Percentiles rank a stretch among this genome's conserved stretches.
Evolutionary conservation across 2,329 filamentous ascomycete species (phyloP).

Genomic region (Trichophyton schoenleinii): DNA sequence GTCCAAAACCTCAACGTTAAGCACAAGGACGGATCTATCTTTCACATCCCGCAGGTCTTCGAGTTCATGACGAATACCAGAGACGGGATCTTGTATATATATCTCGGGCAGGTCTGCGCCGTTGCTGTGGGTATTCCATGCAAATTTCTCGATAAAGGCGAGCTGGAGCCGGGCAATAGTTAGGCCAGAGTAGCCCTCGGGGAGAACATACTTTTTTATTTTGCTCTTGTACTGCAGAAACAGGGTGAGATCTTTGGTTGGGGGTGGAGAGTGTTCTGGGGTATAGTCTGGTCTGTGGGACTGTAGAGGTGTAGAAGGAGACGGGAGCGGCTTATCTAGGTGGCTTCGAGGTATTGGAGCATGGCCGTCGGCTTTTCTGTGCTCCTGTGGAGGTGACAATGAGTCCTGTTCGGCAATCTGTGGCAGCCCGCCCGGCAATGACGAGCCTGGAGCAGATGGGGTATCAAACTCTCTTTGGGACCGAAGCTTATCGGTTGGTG

Average conservation of each 20-base stretch:
- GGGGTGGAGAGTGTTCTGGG: slow-evolving; percentile 50
- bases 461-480: slow-evolving; percentile 25
- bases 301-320: slow-evolving; percentile 7
- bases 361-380: neutral
- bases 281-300: slow-evolving; percentile 27
- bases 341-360: neutral
- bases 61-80: slow-evolving; percentile 89
- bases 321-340: neutral
- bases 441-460: slow-evolving; percentile 40
- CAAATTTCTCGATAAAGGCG: slow-evolving; percentile 97
- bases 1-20: slow-evolving; percentile 86
- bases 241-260: slow-evolving; percentile 77
- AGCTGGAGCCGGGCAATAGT: slow-evolving; percentile 81
- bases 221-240: slow-evolving; percentile 95
- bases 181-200: slow-evolving; percentile 71
- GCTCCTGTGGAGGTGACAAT: slow-evolving; percentile 16
- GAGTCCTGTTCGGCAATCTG: slow-evolving; percentile 25
- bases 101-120: slow-evolving; percentile 90
- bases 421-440: slow-evolving; percentile 44
- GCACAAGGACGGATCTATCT: slow-evolving; percentile 83
- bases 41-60: slow-evolving; percentile 90
- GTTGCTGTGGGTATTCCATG: slow-evolving; percentile 94
- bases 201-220: slow-evolving; percentile 87
- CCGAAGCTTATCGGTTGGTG: slow-evolving; percentile 53
- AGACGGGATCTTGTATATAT: slow-evolving; percentile 91